Evolutionary conservation across 371 early-diverging fungal species (phyloP).

Genomic region (Mucor lusitanicus): DNA sequence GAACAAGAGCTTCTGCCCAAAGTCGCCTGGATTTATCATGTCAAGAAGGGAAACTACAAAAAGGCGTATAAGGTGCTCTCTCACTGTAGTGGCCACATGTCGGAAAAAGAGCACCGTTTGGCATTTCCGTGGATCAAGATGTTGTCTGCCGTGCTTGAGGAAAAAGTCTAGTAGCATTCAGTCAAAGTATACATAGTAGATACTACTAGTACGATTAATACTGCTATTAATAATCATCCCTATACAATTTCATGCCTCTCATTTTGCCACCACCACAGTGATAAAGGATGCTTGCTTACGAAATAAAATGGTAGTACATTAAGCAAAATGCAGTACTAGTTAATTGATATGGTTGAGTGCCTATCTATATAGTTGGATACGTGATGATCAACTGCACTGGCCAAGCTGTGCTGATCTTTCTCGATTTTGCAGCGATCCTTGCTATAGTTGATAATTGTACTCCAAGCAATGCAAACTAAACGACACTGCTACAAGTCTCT

Average conservation of each 20-base stretch:
- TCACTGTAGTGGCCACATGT: not conserved
- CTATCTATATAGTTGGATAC: too few relatives aligned
- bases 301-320: not conserved
- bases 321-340: not conserved
- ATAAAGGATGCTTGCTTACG: not conserved
- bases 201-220: too few relatives aligned
- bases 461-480: too few relatives aligned
- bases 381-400: too few relatives aligned
- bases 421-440: too few relatives aligned
- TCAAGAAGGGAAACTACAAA: slow-evolving; percentile 2
- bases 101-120: not conserved
- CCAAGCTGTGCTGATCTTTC: too few relatives aligned
- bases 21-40: slow-evolving; percentile 7
- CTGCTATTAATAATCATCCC: not conserved
- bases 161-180: not conserved
- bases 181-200: not conserved
- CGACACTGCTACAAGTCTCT: too few relatives aligned
- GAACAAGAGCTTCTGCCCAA: not conserved
- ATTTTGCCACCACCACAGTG: not conserved
- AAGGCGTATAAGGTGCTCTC: not conserved
- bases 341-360: not conserved
- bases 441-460: too few relatives aligned
- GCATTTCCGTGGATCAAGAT: not conserved
- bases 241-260: not conserved
- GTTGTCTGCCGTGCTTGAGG: not conserved